Evolutionary conservation across 1,284 basidiomycete species (phyloP).

Genomic region (Vanrija pseudolonga): DNA sequence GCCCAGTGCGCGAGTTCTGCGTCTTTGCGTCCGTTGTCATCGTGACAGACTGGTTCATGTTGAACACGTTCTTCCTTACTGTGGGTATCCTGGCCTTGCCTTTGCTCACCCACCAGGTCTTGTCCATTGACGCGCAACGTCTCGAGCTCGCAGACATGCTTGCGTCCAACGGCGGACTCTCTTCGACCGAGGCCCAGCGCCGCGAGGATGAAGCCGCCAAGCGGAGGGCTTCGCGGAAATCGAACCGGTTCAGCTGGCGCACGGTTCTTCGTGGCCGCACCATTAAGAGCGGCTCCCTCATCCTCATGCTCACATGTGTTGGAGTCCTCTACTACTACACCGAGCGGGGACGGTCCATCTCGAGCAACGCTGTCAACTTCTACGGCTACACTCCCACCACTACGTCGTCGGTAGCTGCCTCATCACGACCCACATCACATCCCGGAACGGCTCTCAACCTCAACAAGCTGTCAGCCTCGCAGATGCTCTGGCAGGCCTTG

Average conservation of each 20-base stretch:
- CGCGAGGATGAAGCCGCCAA: constrained; percentile 12
- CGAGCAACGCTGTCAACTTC: constrained; percentile 29
- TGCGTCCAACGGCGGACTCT: constrained; percentile 16
- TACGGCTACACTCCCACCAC: constrained; percentile 40
- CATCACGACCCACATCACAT: constrained; percentile 15
- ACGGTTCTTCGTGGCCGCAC: constrained; percentile 66
- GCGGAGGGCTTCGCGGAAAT: not conserved
- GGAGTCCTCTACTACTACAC: constrained; percentile 47
- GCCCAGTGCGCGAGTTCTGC: constrained; percentile 89
- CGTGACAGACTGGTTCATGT: constrained; percentile 83
- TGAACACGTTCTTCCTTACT: constrained; percentile 57
- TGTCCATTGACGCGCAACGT: constrained; percentile 56
- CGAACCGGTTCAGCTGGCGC: constrained; percentile 19
- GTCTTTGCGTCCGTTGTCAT: constrained; percentile 89
- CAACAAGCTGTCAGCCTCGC: constrained; percentile 31
- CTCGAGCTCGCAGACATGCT: constrained; percentile 52
- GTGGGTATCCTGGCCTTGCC: constrained; percentile 24
- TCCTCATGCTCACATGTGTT: constrained; percentile 54
- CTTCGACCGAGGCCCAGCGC: constrained; percentile 7
- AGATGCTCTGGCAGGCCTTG: constrained; percentile 68
- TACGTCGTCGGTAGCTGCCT: constrained; percentile 7
- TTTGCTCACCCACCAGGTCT: constrained; percentile 33
- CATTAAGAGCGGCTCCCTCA: constrained; percentile 71
- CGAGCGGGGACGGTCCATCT: constrained; percentile 25
- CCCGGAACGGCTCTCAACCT: constrained; percentile 15